Evolutionary conservation across 2,329 filamentous ascomycete species (phyloP).

Genomic region (Macrophomina tecta): DNA sequence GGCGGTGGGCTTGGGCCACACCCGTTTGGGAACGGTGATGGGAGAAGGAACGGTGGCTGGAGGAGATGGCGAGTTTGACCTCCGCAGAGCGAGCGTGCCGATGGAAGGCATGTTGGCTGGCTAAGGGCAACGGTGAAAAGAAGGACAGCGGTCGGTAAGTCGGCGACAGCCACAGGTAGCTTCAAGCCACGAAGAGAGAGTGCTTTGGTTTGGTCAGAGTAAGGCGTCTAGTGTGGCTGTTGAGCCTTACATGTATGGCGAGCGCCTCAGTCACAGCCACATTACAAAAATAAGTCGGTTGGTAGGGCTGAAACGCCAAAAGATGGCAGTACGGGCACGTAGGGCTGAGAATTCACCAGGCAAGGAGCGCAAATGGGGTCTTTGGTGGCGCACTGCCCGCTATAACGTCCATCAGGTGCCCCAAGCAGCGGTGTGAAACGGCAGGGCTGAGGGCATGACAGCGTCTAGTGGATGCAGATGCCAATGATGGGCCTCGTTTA

Average conservation of each 20-base stretch:
- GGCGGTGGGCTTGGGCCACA: constrained; percentile 12
- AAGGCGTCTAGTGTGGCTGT: constrained; percentile 11
- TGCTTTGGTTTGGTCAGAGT: constrained; percentile 4
- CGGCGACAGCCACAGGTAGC: constrained; percentile 11
- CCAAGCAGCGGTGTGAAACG: constrained; percentile 2
- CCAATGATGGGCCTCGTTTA: background rate
- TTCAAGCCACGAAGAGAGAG: constrained; percentile 19
- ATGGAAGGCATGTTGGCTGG: constrained; percentile 10
- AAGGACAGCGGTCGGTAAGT: constrained; percentile 11
- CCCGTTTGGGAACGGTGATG: constrained; percentile 13
- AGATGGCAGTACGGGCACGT: constrained; percentile 8
- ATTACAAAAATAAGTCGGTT: constrained; percentile 17
- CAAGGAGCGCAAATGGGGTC: background rate
- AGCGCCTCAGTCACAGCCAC: constrained; percentile 22
- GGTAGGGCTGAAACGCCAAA: constrained; percentile 1
- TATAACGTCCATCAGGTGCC: background rate
- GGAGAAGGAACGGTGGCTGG: constrained; percentile 6
- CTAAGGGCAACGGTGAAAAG: constrained; percentile 1
- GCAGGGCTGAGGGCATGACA: constrained; percentile 18
- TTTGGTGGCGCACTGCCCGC: constrained; percentile 16
- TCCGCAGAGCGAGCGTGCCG: constrained; percentile 9
- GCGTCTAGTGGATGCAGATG: constrained; percentile 1
- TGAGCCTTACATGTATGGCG: constrained; percentile 18
- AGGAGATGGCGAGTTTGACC: background rate
- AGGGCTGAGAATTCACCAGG: constrained; percentile 20